Evolutionary conservation across 2,329 filamentous ascomycete genomes (phyloP), one percentile per base, ranked within the genome.

Genomic region (Cytospora piceicola): DNA sequence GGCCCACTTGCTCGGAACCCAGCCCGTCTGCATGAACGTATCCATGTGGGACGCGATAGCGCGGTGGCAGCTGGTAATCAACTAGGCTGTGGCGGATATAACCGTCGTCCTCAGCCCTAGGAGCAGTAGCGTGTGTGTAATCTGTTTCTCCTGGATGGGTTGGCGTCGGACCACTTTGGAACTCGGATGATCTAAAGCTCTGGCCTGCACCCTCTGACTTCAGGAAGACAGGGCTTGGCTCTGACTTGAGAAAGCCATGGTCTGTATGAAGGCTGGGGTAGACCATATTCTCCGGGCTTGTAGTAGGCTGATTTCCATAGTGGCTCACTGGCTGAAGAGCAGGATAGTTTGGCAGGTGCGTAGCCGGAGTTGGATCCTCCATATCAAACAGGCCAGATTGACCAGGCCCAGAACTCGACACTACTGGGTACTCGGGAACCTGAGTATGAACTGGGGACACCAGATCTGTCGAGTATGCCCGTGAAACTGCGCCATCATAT

Each of bases 251-350:
- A 61, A 74, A 76, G 29, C 69, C 66, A 17, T 72, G 69, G 27
- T 68, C 66, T 22, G 75, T 54, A 22, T 72, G 63, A 51, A 67
- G 63, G 6, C 66, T 69, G 11, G 76, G 76, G 67, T 81, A 82
- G n/a, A 79, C 73, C 79, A 81, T 78, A 52, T 71, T 73, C 63
- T 82, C 79, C 57, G 73, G 70, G 39, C 72, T 75, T 24, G 75
- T 75, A 58, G 70, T 59, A 42, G 66, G 39, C 27, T 65, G 66
- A 29, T 42, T 64, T 30, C 36, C 54, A 22, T 51, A 30, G 14
- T 64, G 57, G 17, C 52, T 52, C 39, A 49, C 42, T 27, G 67
- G 67, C 54, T 68, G 64, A 9, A 68, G 64, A 20, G 61, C 22
- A 36, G 67, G 67, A 34, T 67, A 65, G 4, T 36, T 49, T 12